phyloP scores from a whole-genome alignment of 345 rosid species.

The Iberis pinnata region DNA sequence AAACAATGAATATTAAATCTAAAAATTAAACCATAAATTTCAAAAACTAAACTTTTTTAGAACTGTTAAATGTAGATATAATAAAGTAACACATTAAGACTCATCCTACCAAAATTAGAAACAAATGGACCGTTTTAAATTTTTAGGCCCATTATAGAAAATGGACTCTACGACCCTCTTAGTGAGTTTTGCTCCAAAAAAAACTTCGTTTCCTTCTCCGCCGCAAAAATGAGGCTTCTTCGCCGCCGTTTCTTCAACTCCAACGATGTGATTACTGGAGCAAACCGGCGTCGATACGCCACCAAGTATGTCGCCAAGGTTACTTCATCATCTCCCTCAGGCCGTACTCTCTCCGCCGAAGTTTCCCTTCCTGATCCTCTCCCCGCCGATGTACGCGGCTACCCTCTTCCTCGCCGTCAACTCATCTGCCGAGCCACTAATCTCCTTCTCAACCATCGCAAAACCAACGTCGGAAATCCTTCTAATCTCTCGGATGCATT shows the following conservation, averaged over 20 bases:
- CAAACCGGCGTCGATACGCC: conserved; percentile 42
- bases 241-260: conserved; percentile 17
- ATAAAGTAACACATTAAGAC: no score
- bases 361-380: conserved; percentile 47
- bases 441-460: conserved; percentile 34
- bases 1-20: no score
- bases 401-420: conserved; percentile 67
- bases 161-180: no score
- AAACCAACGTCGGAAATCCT: neutral
- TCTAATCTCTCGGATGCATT: conserved; percentile 29
- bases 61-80: no score
- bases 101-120: no score
- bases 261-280: neutral
- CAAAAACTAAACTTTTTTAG: no score
- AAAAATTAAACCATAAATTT: no score
- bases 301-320: conserved; percentile 73
- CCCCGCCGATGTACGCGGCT: conserved; percentile 65
- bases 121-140: no score
- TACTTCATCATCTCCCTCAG: conserved; percentile 67
- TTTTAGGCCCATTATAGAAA: no score
- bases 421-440: conserved; percentile 66
- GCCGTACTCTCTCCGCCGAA: conserved; percentile 70
- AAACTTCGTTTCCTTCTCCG: conserved; percentile 1
- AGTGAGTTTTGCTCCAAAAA: neutral
- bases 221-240: conserved; percentile 22